Evolutionary conservation across 768 basidiomycete species (phyloP), one percentile per base, ranked within the genome.

Genomic region (Gloeostereum incarnatum): DNA sequence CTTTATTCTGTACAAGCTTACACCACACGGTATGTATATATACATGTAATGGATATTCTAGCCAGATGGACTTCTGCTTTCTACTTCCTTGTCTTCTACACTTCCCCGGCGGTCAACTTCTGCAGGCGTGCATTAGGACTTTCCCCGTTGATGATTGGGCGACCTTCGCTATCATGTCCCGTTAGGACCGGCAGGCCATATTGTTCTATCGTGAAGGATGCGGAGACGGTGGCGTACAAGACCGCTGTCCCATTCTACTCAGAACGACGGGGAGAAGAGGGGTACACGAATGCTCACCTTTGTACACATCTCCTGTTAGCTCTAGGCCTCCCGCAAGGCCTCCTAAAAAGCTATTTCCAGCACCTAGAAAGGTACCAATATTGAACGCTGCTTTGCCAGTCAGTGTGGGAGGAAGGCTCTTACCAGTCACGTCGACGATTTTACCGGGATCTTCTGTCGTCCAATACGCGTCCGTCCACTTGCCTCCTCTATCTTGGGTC

Each of bases 261-360:
- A 19, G 30, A 30, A 23, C 31, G 41, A 21, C 44, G 6, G 25
- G 29, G 33, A 26, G 14, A 14, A 29, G 33, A 16, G n/a, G 45
- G n/a, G 17, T n/a, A 35, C 38, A 41, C 39, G 35, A 16, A 22
- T 9, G 54, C 59, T 42, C 42, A 88, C 90, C 86, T 67, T 77
- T 60, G 35, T 66, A 66, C n/a, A 85, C 55, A 52, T 89, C 70
- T 27, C 68, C 50, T 31, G 69, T 61, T 36, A 77, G 48, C 14
- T 60, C 45, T 36, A 91, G 54, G 0, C 89, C 89, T 14, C 86
- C 89, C 8, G 77, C 77, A 10, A 92, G 66, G 5, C 89, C 89
- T 10, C 89, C 89, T 17, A 93, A 65, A 56, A 93, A 94, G 42
- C 76, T 71, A 55, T 94, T 94, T 11, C 91, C 91, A n/a, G 88